Base-by-base conservation (phyloP, 345 rosid genomes). In the Hirschfeldia incana region DNA sequence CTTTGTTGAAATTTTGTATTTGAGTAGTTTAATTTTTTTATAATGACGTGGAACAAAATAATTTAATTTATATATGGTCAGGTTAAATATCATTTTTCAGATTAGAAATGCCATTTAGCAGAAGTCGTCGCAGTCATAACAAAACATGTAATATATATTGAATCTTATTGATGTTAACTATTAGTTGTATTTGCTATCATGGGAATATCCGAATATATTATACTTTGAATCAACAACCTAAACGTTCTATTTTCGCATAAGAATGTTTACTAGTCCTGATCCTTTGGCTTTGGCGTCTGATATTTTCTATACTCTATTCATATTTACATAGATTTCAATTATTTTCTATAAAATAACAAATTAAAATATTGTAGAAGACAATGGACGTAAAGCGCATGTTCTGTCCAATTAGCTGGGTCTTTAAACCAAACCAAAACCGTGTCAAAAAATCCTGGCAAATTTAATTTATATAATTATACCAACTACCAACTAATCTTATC, bases 371-470 rank as follows among this genome's bases (percentile, higher is more conserved):
- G 32, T 37, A 16, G 46, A 70, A 63, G 67, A 55, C 73, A 58
- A 12, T 21, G 61, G 58, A 58, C 53, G 68, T 33, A 72, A 72
- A 42, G 51, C 61, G 7, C 77, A 78, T 78, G 77, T 78, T 78
- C 77, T 78, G 77, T 72, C 82, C 12, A 60, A 72, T 67, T 78
- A 78, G 82, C 32, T 72, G 82, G 73, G 37, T 60, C 64, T 78
- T 42, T 72, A 59, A 78, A 72, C 77, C 77, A 73, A 78, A 78
- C 77, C 64, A 58, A 78, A 78, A 78, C 77, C 81, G 81, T 66
- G 81, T 72, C 33, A 39, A 72, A 71, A 53, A 53, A 64, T 70
- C 67, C 76, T 72, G 73, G 73, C 81, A 72, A 58, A 65, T 10
- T 57, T 57, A 61, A 65, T 72, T 65, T 65, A 46, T 39, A 60